phyloP scores from a whole-genome alignment of 108 stramenopile species.

The Schizochytrium sp. region DNA sequence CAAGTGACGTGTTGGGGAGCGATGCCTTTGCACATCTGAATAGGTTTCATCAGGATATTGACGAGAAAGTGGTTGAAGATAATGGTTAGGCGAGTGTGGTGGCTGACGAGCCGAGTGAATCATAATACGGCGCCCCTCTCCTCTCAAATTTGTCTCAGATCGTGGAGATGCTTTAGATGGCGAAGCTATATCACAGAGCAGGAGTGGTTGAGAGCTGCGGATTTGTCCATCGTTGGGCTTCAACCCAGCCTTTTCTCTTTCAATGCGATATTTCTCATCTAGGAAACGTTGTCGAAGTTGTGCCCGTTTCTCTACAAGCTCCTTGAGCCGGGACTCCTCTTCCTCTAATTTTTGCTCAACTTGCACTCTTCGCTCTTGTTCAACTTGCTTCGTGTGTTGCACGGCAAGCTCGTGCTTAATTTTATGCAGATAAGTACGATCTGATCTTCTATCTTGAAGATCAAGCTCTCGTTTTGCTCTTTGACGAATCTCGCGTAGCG shows the following conservation, averaged over 20 bases:
- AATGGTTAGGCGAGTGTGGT: too few species aligned
- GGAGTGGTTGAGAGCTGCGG: too few species aligned
- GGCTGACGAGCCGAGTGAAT: too few species aligned
- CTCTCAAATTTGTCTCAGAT: too few species aligned
- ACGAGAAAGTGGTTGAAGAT: too few species aligned
- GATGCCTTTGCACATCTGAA: too few species aligned
- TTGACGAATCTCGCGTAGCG: background rate
- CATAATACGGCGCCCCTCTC: too few species aligned
- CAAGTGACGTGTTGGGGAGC: too few species aligned
- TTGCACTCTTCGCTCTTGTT: background rate
- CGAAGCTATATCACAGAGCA: too few species aligned
- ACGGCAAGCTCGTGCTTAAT: slow-evolving; percentile 52
- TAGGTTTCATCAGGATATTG: too few species aligned
- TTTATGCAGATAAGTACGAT: background rate
- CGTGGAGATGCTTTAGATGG: too few species aligned
- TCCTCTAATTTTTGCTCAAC: slow-evolving; percentile 36
- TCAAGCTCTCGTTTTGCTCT: slow-evolving; percentile 31
- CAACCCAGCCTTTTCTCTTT: background rate
- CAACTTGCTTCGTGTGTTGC: background rate
- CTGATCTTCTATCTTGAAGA: slow-evolving; percentile 13
- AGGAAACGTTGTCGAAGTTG: slow-evolving; percentile 2
- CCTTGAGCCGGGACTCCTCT: background rate
- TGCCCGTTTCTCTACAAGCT: background rate
- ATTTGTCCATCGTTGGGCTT: background rate
- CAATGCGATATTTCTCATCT: slow-evolving; percentile 25